Evolutionary conservation across 352 stramenopile species (phyloP).

Genomic region (Thraustotheca clavata): DNA sequence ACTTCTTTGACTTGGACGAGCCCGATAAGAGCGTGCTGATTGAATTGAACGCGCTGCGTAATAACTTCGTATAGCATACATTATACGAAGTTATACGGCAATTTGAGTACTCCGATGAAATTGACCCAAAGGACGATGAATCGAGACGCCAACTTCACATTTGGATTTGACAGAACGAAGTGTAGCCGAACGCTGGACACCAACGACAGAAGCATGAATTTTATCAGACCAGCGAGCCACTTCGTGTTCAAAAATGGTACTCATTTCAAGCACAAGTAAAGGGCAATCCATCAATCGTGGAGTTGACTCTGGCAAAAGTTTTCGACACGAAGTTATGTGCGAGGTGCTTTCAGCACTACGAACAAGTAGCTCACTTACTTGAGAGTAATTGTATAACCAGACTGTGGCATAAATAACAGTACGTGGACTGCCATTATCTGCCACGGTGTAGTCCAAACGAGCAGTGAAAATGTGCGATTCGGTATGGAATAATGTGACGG

Average conservation of each 20-base stretch:
- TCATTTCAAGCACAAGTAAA: constrained; percentile 76
- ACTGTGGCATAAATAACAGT: constrained; percentile 76
- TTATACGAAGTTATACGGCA: constrained; percentile 68
- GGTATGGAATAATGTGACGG: background rate
- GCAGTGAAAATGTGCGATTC: constrained; percentile 31
- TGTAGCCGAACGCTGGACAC: constrained; percentile 70
- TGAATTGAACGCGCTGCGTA: background rate
- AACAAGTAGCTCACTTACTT: constrained; percentile 69
- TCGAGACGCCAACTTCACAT: constrained; percentile 79
- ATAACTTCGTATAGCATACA: too few relatives aligned
- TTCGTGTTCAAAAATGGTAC: constrained; percentile 77
- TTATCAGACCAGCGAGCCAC: constrained; percentile 79
- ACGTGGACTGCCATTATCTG: constrained; percentile 72
- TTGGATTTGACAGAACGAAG: constrained; percentile 65
- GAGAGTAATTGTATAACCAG: constrained; percentile 88
- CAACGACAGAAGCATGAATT: constrained; percentile 78
- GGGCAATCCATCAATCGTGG: constrained; percentile 77
- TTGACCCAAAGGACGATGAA: constrained; percentile 73
- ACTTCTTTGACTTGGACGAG: background rate
- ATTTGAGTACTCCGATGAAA: constrained; percentile 85
- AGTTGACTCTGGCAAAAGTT: constrained; percentile 38
- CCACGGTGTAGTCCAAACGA: constrained; percentile 75
- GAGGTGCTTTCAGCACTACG: constrained; percentile 51
- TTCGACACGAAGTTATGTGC: constrained; percentile 46
- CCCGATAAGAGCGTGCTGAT: background rate